Evolutionary conservation across 768 basidiomycete species (phyloP), one percentile per base, ranked within the genome.

Genomic region (Leccinum boreale): DNA sequence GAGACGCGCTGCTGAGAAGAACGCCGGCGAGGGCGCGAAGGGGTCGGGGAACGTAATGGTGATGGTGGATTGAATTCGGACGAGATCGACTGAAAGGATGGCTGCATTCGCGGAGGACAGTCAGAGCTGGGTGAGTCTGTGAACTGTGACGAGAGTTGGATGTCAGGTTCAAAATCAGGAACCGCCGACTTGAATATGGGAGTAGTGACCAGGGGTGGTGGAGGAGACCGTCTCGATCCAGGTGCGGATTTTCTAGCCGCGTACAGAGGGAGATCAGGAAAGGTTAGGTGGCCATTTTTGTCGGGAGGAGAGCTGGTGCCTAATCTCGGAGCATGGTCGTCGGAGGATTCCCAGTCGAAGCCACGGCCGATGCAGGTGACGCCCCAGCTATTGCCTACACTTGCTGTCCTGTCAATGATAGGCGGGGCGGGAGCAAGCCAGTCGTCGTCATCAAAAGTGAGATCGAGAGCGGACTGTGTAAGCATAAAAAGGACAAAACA

Each of bases 1-100:
- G 91, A 92, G 24, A 93, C 87, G 50, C 91, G 83, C 60, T 91
- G 90, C 63, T 92, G 90, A 7, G 91, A 92, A 36, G 90, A 92
- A 55, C 91, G 80, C 50, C 89, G 79, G 17, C 90, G 82, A 33
- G 89, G 81, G 5, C 87, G 85, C 33, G 85, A 79, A 21, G 81
- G 79, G 11, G 83, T 79, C 12, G 85, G 79, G 26, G 85, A 82
- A 57, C 77, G 80, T 44, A 77, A 62, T 24, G 76, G 68, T 7
- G 73, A 64, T 26, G 74, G 64, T 36, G 65, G 71, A 51, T 67
- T 66, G 29, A 61, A 52, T 53, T 65, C 63, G 33, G 65, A 50
- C 21, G 60, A 23, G 54, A 52, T 57, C 31, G 60, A 62, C 35
- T 62, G 68, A 60, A 61, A 67, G 12, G 59, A 56, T 49, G 68